Evolutionary conservation across 257 asterid species (phyloP).

Genomic region (Anisodus acutangulus): DNA sequence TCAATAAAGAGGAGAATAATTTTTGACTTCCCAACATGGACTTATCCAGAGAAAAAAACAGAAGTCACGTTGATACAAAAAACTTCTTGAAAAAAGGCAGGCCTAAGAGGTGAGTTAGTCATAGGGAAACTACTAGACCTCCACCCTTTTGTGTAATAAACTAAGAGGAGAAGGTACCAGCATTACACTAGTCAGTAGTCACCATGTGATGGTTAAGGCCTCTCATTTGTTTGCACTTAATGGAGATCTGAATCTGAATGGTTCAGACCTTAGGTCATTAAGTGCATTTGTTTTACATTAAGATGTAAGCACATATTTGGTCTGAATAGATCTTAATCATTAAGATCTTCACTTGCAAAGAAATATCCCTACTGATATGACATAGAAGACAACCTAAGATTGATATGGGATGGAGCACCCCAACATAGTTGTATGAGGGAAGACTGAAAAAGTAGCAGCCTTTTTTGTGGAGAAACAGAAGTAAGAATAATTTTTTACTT

Average conservation of each 20-base stretch:
- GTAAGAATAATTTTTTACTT: neutral
- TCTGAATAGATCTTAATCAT: too few species aligned
- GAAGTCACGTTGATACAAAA: neutral
- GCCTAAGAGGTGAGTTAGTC: neutral
- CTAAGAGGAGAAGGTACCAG: neutral
- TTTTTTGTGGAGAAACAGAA: neutral
- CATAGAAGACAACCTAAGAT: neutral
- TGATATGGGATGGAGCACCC: neutral
- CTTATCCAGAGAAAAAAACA: neutral
- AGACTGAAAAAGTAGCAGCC: neutral
- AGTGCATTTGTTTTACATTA: too few species aligned
- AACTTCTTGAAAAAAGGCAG: neutral
- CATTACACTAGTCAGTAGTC: neutral
- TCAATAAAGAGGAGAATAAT: neutral
- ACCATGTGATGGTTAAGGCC: neutral
- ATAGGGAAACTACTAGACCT: neutral
- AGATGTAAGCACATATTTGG: too few species aligned
- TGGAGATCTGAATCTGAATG: too few species aligned
- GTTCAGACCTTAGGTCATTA: too few species aligned
- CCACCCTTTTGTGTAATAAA: neutral
- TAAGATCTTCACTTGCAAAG: neutral
- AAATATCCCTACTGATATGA: neutral
- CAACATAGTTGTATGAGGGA: neutral
- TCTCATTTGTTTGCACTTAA: too few species aligned
- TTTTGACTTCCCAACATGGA: neutral